Evolutionary conservation across 2,329 filamentous ascomycete species (phyloP).

Genomic region (Apiospora aurea): DNA sequence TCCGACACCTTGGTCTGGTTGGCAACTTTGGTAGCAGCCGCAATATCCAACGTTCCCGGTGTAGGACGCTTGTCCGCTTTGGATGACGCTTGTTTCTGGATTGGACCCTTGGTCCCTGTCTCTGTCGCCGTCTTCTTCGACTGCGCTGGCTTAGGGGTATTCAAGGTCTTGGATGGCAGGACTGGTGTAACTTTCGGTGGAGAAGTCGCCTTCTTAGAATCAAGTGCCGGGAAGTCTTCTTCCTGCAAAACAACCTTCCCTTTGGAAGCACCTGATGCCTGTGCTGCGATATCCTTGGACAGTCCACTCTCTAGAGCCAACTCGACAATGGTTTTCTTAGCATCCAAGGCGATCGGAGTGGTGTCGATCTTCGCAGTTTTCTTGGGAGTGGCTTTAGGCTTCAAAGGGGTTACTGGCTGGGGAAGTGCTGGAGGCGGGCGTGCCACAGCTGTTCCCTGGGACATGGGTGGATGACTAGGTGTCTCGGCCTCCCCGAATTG

Average conservation of each 20-base stretch:
- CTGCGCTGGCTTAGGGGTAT: constrained; percentile 27
- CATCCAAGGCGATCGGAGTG: constrained; percentile 35
- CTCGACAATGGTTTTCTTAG: constrained; percentile 54
- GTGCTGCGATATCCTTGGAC: constrained; percentile 53
- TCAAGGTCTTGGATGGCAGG: constrained; percentile 40
- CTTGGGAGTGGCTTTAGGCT: constrained; percentile 36
- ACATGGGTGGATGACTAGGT: constrained; percentile 32
- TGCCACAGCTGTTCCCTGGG: constrained; percentile 32
- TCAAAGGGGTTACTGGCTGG: constrained; percentile 42
- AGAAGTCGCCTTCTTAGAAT: constrained; percentile 51
- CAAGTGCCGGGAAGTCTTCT: constrained; percentile 69
- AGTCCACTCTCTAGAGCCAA: constrained; percentile 54
- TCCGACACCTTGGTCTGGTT: constrained; percentile 33
- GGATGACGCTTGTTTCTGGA: constrained; percentile 37
- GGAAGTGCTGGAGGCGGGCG: constrained; percentile 36
- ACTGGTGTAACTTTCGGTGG: constrained; percentile 42
- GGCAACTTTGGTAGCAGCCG: constrained; percentile 48
- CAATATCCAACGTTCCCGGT: constrained; percentile 56
- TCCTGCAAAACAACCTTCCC: constrained; percentile 55
- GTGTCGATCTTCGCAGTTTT: constrained; percentile 34
- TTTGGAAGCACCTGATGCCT: constrained; percentile 46
- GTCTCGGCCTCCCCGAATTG: constrained; percentile 33
- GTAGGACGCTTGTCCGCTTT: constrained; percentile 48
- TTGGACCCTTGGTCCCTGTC: constrained; percentile 33
- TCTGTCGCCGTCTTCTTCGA: constrained; percentile 40